Percentiles rank a stretch among this genome's conserved stretches.
Conservation (phyloP, 371 early-diverging fungal species). For the Rhizopus microsporus region DNA sequence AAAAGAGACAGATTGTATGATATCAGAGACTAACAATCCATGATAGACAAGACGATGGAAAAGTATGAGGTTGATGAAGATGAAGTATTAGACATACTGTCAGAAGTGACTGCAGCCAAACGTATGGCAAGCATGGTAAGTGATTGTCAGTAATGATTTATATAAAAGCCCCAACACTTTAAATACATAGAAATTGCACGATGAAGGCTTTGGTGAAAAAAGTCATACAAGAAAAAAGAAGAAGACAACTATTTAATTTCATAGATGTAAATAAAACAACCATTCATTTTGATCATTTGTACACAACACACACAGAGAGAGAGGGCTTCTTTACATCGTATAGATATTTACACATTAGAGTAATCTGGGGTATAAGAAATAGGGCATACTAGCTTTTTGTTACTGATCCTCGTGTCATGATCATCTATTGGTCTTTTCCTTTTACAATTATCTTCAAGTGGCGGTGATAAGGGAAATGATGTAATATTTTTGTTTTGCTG, state of each 20-base stretch:
- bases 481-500: background rate
- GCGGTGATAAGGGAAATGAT: background rate
- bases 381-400: background rate
- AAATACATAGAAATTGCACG: conserved; percentile 61
- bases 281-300: background rate
- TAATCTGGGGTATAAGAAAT: background rate
- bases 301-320: background rate
- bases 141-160: background rate
- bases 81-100: conserved; percentile 77
- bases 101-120: conserved; percentile 87
- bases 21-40: conserved; percentile 2
- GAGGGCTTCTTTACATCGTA: background rate
- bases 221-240: conserved; percentile 65
- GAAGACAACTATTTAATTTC: conserved; percentile 22
- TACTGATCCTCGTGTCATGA: background rate
- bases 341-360: too few species aligned
- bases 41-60: conserved; percentile 76
- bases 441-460: background rate
- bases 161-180: background rate
- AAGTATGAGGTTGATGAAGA: conserved; percentile 79
- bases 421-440: background rate
- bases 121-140: conserved; percentile 85
- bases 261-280: conserved; percentile 1
- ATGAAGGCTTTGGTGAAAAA: conserved; percentile 72
- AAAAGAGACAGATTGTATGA: background rate